Evolutionary conservation across 2,329 filamentous ascomycete species (phyloP).

Genomic region (Diaporthe amygdali): DNA sequence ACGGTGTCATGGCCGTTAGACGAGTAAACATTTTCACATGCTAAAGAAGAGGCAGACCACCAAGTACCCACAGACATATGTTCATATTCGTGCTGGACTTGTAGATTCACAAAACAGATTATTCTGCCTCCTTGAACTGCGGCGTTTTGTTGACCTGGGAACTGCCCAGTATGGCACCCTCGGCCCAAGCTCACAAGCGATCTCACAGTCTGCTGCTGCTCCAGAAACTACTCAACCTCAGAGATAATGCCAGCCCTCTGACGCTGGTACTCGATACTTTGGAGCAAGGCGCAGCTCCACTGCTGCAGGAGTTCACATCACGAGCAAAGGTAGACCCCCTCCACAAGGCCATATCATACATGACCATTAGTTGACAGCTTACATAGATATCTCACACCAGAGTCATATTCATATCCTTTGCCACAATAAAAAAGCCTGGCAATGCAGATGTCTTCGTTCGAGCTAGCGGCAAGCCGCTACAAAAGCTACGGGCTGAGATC

Average conservation of each 20-base stretch:
- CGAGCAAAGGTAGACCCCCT: conserved; percentile 68
- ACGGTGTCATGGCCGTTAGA: neutral
- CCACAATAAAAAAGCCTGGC: conserved; percentile 69
- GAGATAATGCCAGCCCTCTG: conserved; percentile 83
- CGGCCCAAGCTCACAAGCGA: conserved; percentile 30
- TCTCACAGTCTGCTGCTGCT: conserved; percentile 34
- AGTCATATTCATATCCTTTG: conserved; percentile 79
- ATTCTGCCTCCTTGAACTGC: neutral
- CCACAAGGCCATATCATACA: neutral
- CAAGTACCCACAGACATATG: neutral
- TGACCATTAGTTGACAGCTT: conserved; percentile 9
- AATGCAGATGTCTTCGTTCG: conserved; percentile 72
- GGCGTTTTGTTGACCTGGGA: neutral
- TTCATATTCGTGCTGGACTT: neutral
- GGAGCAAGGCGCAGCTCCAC: conserved; percentile 76
- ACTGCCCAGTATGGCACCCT: conserved; percentile 26
- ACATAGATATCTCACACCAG: conserved; percentile 67
- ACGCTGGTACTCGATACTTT: conserved; percentile 85
- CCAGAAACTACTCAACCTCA: conserved; percentile 52
- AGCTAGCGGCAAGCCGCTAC: conserved; percentile 63
- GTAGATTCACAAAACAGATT: neutral
- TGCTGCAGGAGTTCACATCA: conserved; percentile 75
- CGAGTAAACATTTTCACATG: neutral
- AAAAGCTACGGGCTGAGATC: conserved; percentile 65
- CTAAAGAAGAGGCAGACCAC: neutral